Percentiles rank a stretch among this genome's conserved stretches.
Evolutionary conservation across 1,139 yeast species (phyloP).

Genomic region (Suhomyces choctaworum): DNA sequence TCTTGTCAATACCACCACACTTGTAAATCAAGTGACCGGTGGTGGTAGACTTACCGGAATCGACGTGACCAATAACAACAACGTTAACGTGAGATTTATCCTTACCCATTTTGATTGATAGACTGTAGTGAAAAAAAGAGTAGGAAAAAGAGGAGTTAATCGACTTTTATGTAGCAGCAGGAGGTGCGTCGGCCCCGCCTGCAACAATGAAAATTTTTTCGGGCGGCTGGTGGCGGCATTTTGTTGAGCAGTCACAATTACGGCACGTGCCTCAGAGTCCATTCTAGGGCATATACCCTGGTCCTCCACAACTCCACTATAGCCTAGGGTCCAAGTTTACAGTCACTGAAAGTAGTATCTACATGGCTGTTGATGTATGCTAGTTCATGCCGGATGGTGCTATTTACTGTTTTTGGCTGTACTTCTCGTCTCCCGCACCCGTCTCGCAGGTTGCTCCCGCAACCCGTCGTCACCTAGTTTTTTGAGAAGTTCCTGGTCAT

Average conservation of each 20-base stretch:
- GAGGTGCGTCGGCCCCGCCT: constrained; percentile 13
- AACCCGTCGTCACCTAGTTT: constrained; percentile 23
- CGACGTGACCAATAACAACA: constrained; percentile 72
- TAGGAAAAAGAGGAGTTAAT: constrained; percentile 7
- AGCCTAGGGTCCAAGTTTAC: constrained; percentile 1
- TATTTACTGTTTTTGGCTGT: constrained; percentile 9
- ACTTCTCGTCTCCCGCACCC: constrained; percentile 6
- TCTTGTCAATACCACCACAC: constrained; percentile 91
- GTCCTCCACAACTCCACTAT: too few relatives aligned
- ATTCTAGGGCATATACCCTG: constrained; percentile 9
- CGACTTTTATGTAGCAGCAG: constrained; percentile 12
- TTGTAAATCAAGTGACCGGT: constrained; percentile 97
- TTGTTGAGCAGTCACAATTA: constrained; percentile 2
- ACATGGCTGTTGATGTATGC: not conserved
- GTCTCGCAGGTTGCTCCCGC: constrained; percentile 13
- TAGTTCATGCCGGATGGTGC: constrained; percentile 2
- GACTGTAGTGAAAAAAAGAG: constrained; percentile 9
- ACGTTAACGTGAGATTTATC: constrained; percentile 98
- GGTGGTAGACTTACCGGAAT: constrained; percentile 33
- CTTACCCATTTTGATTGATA: constrained; percentile 58
- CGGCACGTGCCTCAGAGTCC: not conserved
- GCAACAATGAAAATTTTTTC: constrained; percentile 10
- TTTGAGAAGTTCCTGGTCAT: constrained; percentile 28
- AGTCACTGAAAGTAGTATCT: not conserved
- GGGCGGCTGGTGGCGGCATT: constrained; percentile 6